A percentile compares a stretch with the other conserved stretches of the same genome.
These are phyloP conservation scores for Eucalyptus victrix DNA, from an alignment of 345 rosid genomes.

Conservation along the genomic window DNA sequence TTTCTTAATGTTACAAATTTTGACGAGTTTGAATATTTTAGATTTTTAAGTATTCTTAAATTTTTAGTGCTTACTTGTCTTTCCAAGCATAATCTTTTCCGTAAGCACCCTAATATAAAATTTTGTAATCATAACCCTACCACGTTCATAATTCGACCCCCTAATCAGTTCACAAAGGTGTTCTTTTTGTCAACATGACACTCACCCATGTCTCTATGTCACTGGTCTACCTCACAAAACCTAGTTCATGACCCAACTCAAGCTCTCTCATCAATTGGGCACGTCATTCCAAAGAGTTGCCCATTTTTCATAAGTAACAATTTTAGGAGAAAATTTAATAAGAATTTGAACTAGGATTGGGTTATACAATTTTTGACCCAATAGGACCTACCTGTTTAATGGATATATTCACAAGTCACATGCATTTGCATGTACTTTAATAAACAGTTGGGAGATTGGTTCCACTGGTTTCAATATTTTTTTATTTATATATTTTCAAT, in stretches of 20 bases:
- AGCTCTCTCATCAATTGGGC: not conserved
- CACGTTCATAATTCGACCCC: not conserved
- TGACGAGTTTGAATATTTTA: not conserved
- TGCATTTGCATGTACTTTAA: not conserved
- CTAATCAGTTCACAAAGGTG: not conserved
- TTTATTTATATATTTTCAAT: accelerated
- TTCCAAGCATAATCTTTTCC: not conserved
- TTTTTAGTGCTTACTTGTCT: not conserved
- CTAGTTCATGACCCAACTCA: not conserved
- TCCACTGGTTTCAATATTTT: not conserved
- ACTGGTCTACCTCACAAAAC: not conserved
- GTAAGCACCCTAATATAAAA: not conserved
- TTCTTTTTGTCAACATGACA: accelerated
- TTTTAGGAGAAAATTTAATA: not conserved
- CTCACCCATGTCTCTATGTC: not conserved
- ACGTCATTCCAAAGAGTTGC: not conserved
- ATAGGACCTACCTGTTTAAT: accelerated
- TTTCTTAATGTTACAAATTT: not conserved
- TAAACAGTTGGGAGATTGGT: not conserved
- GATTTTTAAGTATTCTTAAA: not conserved
- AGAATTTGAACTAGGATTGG: not conserved
- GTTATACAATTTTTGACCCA: not conserved
- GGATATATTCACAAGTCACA: not conserved
- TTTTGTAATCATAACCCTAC: not conserved
- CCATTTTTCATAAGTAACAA: not conserved